phyloP scores from a whole-genome alignment of 257 asterid genomes.

The Solanum pennellii region DNA sequence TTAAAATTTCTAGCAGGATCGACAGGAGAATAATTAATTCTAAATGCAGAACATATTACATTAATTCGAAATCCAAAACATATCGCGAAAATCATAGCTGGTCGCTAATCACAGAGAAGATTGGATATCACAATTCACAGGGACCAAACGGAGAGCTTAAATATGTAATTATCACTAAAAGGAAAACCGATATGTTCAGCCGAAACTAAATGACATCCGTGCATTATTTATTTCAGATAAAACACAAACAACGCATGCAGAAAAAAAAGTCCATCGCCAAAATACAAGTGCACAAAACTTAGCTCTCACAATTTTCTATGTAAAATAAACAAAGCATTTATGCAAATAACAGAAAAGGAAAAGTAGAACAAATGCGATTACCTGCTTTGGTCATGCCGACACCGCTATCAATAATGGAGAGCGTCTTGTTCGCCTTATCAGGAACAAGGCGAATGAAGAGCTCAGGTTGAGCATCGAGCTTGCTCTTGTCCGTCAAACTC shows the following conservation, averaged over 20 bases:
- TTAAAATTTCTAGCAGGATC: not conserved
- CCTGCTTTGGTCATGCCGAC: conserved; percentile 92
- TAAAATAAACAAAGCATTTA: not conserved
- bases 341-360: not conserved
- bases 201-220: not conserved
- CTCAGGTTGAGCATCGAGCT: conserved; percentile 76
- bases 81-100: not conserved
- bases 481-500: conserved; percentile 69
- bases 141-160: not conserved
- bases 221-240: not conserved
- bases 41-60: not conserved
- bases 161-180: not conserved
- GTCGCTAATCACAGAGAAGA: not conserved
- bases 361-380: not conserved
- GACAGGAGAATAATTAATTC: not conserved
- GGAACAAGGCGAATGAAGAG: conserved; percentile 62
- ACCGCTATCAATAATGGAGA: conserved; percentile 66
- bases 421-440: conserved; percentile 63
- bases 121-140: not conserved
- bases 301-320: not conserved
- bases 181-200: not conserved
- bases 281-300: not conserved
- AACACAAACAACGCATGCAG: not conserved
- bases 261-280: not conserved
- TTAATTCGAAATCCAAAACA: not conserved